Conservation (phyloP, 139 green algal species). For the Nannochloris sp. region DNA sequence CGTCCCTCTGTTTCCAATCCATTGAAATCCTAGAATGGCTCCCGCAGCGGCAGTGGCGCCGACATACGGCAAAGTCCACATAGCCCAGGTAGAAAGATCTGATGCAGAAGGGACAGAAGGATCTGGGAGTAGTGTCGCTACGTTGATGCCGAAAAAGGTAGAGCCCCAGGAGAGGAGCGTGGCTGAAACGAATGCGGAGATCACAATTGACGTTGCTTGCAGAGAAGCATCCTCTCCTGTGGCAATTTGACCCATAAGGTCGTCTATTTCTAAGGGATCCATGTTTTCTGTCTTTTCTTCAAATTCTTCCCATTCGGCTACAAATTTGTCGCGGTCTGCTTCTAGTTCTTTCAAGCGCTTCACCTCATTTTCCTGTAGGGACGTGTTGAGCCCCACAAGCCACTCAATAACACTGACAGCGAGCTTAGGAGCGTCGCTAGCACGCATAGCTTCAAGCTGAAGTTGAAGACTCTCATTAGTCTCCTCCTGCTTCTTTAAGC, state of each 20-base stretch:
- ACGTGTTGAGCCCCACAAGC: not conserved
- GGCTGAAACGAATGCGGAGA: not conserved
- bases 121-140: not conserved
- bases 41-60: not conserved
- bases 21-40: not conserved
- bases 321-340: not conserved
- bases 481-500: too few relatives aligned
- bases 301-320: not conserved
- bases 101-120: not conserved
- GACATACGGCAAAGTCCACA: not conserved
- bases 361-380: not conserved
- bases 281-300: not conserved
- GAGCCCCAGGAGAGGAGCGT: not conserved
- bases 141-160: not conserved
- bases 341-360: not conserved
- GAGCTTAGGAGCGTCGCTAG: not conserved
- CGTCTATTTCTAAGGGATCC: not conserved
- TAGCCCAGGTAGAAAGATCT: not conserved
- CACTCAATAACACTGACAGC: not conserved
- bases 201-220: not conserved
- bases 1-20: not conserved
- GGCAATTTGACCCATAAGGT: not conserved
- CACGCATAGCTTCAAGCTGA: not conserved
- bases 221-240: not conserved
- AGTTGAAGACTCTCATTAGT: not conserved